Conservation (phyloP, 257 asterid species). For the Datura wrightii region DNA sequence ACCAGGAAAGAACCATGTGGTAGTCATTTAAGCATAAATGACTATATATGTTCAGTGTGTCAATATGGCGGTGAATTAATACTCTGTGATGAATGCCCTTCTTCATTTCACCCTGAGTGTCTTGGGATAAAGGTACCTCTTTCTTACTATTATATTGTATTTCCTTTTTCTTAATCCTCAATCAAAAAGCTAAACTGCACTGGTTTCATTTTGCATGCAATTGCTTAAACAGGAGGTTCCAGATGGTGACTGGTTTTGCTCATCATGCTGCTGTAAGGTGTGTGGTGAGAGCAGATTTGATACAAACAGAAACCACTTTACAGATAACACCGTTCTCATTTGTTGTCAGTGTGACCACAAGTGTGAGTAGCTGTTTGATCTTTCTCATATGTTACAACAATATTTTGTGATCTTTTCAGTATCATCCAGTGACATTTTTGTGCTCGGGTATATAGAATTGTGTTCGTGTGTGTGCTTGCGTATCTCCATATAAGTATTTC, state of each 20-base stretch:
- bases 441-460: constrained; percentile 23
- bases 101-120: constrained; percentile 80
- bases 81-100: constrained; percentile 91
- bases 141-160: constrained; percentile 28
- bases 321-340: constrained; percentile 41
- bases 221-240: constrained; percentile 70
- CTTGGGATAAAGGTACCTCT: constrained; percentile 76
- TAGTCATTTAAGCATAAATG: constrained; percentile 45
- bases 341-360: constrained; percentile 81
- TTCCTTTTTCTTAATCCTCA: constrained; percentile 26
- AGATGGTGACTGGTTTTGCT: constrained; percentile 97
- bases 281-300: constrained; percentile 55
- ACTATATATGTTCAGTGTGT: constrained; percentile 82
- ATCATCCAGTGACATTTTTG: background rate
- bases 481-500: background rate
- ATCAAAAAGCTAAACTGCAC: background rate
- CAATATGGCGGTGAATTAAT: constrained; percentile 82
- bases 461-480: background rate
- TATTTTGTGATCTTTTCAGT: constrained; percentile 1
- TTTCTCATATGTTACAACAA: constrained; percentile 26
- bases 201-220: background rate
- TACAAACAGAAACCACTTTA: constrained; percentile 36
- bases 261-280: constrained; percentile 84
- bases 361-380: constrained; percentile 55
- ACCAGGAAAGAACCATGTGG: constrained; percentile 38